Base-by-base conservation (phyloP, 495 filamentous ascomycete species). In the Xylaria telfairii region DNA sequence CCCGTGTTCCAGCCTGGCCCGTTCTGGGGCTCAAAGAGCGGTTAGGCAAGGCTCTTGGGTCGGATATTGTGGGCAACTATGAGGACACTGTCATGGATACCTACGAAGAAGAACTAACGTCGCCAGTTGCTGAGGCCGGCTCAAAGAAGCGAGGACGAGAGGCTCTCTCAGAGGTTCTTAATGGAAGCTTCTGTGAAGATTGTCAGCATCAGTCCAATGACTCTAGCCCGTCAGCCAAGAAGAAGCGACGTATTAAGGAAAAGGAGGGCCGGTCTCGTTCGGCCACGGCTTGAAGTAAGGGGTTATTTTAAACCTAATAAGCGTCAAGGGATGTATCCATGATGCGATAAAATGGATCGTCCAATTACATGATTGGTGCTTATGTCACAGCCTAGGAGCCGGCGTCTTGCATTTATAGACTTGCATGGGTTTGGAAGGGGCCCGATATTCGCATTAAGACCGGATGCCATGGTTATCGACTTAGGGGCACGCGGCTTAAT, bases 21-120 rank as follows among this genome's bases (percentile, higher is more conserved):
- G 71, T 85, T 30, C 70, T 84, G 4, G 83, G 83, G 9, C 75
- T 86, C n/a, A 83, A 82, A 59, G 83, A 85, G 71, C 81, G 83
- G 2, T 75, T 86, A 2, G 80, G 81, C 63, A 78, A 79, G 62
- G 84, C 83, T 12, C 78, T 86, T 1, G 83, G 84, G 19, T 61
- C 61, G 15, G 80, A 83, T 17, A 66, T 84, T 46, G 80, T 81
- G 12, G 80, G 81, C 10, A 73, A 81, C 8, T 72, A 79, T 1
- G 79, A 84, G 62, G 66, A 71, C 0, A 62, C 75, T 1, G 30
- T 68, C 26, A 84, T 85, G 19, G 79, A 78, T n/a, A 77, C 77
- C 0, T 85, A 78, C 71, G 74, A 79, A 21, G 49, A 69, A 3
- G 66, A 79, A 0, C 5, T 17, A 17, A 1, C 1, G 3, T 46